A percentile compares a stretch with the other conserved stretches of the same genome.
These are phyloP conservation scores for Backusella macrospora DNA, from an alignment of 192 early-diverging fungal genomes.

Conservation along the genomic window DNA sequence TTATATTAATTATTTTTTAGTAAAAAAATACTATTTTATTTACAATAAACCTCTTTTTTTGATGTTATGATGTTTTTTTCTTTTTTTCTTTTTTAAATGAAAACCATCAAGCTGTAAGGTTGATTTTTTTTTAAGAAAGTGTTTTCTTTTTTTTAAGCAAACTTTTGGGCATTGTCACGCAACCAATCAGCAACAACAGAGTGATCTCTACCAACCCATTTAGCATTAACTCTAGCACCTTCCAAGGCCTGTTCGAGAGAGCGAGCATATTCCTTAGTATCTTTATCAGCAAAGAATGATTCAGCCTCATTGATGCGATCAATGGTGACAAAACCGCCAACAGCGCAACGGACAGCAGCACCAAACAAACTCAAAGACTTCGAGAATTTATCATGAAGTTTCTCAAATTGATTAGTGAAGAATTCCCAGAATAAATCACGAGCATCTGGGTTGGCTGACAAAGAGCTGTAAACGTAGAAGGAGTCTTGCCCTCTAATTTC, in stretches of 20 bases:
- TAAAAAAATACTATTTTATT: too few relatives aligned
- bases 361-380: constrained; percentile 52
- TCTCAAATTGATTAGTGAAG: constrained; percentile 63
- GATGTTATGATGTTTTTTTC: too few relatives aligned
- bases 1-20: too few relatives aligned
- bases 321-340: constrained; percentile 50
- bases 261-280: constrained; percentile 62
- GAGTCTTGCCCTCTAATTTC: constrained; percentile 77
- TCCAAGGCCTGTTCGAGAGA: constrained; percentile 77
- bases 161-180: constrained; percentile 1
- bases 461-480: constrained; percentile 50
- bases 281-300: constrained; percentile 63
- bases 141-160: background rate
- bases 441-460: constrained; percentile 55
- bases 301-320: constrained; percentile 67
- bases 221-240: constrained; percentile 61
- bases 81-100: background rate
- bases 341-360: constrained; percentile 44
- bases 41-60: too few relatives aligned
- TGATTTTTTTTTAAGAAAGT: background rate
- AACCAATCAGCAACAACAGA: constrained; percentile 33
- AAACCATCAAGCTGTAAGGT: background rate
- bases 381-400: constrained; percentile 57
- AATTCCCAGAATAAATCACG: constrained; percentile 70
- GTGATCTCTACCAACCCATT: constrained; percentile 46